Evolutionary conservation across 495 filamentous ascomycete species (phyloP).

Genomic region (Penicillium fimorum): DNA sequence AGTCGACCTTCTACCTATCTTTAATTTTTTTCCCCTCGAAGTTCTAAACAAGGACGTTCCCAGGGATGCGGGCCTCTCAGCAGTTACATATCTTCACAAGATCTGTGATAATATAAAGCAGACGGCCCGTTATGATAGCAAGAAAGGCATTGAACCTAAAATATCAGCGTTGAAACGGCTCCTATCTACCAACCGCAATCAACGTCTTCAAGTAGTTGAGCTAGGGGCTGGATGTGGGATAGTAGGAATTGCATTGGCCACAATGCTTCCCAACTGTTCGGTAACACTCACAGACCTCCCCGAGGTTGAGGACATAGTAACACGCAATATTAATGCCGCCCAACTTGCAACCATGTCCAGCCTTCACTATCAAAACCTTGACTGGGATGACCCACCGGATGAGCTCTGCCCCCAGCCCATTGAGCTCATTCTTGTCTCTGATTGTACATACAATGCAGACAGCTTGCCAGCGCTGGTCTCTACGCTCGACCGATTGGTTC

Average conservation of each 20-base stretch:
- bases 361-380: conserved; percentile 60
- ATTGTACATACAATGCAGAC: conserved; percentile 94
- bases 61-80: conserved; percentile 69
- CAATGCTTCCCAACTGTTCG: conserved; percentile 50
- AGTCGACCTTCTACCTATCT: conserved; percentile 21
- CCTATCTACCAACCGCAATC: conserved; percentile 23
- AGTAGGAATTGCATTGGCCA: conserved; percentile 73
- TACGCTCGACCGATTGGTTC: conserved; percentile 58
- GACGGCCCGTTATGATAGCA: conserved; percentile 15
- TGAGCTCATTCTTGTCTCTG: conserved; percentile 78
- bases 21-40: conserved; percentile 6
- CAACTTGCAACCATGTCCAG: conserved; percentile 35
- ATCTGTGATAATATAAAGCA: background rate
- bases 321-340: conserved; percentile 51
- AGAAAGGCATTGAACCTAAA: conserved; percentile 13
- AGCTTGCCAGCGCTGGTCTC: conserved; percentile 71
- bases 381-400: conserved; percentile 67
- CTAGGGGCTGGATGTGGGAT: conserved; percentile 83
- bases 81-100: conserved; percentile 43
- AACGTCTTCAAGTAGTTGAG: conserved; percentile 62
- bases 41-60: conserved; percentile 11
- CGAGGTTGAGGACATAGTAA: conserved; percentile 67
- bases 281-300: conserved; percentile 80
- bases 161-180: conserved; percentile 29
- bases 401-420: conserved; percentile 41